These are phyloP conservation scores for Protomyces macrosporus DNA, from an alignment of 1,139 yeast species.

Conservation along the genomic window DNA sequence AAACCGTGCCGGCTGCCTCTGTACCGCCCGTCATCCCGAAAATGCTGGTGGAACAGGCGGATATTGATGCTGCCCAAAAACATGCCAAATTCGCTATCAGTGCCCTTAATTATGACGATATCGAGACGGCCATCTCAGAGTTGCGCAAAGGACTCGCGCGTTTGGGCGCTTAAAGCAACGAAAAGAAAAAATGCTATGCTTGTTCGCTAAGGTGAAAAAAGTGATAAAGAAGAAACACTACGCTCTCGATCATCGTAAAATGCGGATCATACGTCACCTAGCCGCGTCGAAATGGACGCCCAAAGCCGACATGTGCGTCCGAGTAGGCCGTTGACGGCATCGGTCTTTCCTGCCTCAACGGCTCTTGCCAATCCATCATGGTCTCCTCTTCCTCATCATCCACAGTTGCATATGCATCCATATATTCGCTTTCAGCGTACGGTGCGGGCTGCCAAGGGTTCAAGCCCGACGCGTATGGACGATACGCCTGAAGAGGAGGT, in stretches of 20 bases:
- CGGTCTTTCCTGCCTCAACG: too few species aligned
- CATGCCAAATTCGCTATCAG: conserved; percentile 88
- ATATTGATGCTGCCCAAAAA: conserved; percentile 67
- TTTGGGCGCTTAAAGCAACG: background rate
- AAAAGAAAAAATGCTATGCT: background rate
- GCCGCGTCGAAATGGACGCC: background rate
- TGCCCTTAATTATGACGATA: conserved; percentile 88
- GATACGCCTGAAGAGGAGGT: background rate
- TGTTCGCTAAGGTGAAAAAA: too few species aligned
- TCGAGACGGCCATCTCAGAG: conserved; percentile 74
- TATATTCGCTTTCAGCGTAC: background rate
- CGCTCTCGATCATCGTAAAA: too few species aligned
- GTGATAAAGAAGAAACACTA: too few species aligned
- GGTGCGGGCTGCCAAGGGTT: background rate
- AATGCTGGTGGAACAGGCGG: conserved; percentile 56
- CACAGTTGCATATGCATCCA: background rate
- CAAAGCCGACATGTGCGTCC: background rate
- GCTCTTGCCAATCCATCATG: background rate
- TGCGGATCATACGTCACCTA: background rate
- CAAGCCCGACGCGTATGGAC: background rate
- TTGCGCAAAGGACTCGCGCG: conserved; percentile 54
- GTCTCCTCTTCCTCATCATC: background rate
- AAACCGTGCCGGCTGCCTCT: conserved; percentile 27
- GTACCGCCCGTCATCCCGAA: conserved; percentile 35
- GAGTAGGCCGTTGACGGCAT: background rate